These are phyloP conservation scores for Clavispora carvajalis DNA, from an alignment of 805 yeast genomes.

Conservation along the genomic window DNA sequence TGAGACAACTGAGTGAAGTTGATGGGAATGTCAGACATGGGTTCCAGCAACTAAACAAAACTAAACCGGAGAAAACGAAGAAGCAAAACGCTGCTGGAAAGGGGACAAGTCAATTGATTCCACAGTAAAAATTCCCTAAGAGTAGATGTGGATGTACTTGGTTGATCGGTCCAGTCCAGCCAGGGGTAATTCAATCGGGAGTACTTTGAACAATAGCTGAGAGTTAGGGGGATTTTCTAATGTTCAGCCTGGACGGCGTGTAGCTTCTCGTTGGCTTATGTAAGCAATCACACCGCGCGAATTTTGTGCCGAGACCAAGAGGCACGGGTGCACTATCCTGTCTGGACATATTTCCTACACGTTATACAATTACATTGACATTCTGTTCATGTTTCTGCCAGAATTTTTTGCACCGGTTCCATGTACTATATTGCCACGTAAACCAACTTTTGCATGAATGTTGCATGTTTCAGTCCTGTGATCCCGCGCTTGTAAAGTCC, in stretches of 20 bases:
- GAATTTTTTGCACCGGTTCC: too few relatives aligned
- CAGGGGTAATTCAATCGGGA: conserved; percentile 1
- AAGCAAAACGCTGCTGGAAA: not conserved
- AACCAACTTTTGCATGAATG: too few relatives aligned
- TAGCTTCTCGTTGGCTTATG: conserved; percentile 3
- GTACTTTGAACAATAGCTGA: conserved; percentile 61
- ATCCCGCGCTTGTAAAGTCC: too few relatives aligned
- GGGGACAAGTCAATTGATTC: not conserved
- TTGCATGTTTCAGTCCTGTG: too few relatives aligned
- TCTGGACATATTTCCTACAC: too few relatives aligned
- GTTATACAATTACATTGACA: too few relatives aligned
- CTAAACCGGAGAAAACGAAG: not conserved
- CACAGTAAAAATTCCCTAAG: not conserved
- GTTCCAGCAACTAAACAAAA: not conserved
- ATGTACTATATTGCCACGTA: too few relatives aligned
- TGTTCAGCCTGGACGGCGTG: conserved; percentile 3
- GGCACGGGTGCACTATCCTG: not conserved
- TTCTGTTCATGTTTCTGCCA: too few relatives aligned
- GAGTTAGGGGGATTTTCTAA: conserved; percentile 87
- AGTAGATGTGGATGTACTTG: not conserved
- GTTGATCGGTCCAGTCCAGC: not conserved
- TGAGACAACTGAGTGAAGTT: conserved; percentile 94
- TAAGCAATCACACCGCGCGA: conserved; percentile 1
- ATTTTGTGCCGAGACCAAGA: not conserved
- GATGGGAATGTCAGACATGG: conserved; percentile 72